phyloP scores from a whole-genome alignment of 108 stramenopile species.

The Aureococcus anophagefferens region DNA sequence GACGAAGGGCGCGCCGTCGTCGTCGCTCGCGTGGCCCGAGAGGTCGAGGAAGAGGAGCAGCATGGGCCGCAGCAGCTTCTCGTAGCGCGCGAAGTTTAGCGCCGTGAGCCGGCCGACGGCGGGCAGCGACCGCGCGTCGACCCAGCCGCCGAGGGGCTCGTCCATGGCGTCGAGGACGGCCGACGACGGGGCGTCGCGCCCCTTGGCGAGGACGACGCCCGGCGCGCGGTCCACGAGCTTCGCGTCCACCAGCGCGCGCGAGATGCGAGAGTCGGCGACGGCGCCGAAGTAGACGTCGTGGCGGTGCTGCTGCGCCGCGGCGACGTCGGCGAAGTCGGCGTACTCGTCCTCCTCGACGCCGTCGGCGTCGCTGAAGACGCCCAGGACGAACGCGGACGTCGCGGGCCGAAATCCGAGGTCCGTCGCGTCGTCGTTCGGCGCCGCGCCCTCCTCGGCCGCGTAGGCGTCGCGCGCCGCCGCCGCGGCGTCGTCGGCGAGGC shows the following conservation, averaged over 20 bases:
- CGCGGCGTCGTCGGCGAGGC: background rate
- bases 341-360: constrained; percentile 18
- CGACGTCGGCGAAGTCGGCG: constrained; percentile 7
- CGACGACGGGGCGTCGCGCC: background rate
- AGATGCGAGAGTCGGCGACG: background rate
- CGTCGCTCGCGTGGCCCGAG: background rate
- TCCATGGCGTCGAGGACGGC: background rate
- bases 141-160: background rate
- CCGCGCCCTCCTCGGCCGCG: background rate
- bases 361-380: constrained; percentile 11
- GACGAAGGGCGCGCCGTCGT: background rate
- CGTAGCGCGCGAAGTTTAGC: constrained; percentile 14
- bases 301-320: background rate
- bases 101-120: constrained; percentile 5
- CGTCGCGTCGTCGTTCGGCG: too few relatives aligned
- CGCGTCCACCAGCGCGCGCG: background rate
- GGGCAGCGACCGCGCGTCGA: background rate
- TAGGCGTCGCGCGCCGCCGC: background rate
- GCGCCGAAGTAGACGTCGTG: background rate
- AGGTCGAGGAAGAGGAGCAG: constrained; percentile 13
- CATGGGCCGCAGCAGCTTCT: constrained; percentile 2
- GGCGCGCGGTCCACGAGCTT: background rate
- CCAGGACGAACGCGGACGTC: background rate
- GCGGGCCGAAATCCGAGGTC: too few relatives aligned
- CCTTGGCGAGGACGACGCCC: background rate